These are phyloP conservation scores for Talaromyces funiculosus DNA, from an alignment of 2,329 filamentous ascomycete genomes.

Conservation along the genomic window DNA sequence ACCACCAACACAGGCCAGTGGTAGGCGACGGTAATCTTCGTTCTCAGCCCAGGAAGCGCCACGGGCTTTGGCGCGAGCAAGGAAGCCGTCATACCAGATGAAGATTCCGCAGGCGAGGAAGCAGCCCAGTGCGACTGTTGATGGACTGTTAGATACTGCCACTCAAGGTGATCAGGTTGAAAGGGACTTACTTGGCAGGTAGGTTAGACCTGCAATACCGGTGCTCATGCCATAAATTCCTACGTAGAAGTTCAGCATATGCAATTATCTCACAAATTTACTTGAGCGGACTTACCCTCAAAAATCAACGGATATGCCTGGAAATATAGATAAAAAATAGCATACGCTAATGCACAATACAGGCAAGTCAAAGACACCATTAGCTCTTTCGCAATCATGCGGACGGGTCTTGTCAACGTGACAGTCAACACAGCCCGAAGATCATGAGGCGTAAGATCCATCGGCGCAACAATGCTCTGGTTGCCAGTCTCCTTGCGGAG, in stretches of 20 bases:
- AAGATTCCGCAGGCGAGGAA: slow-evolving; percentile 58
- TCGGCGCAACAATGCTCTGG: slow-evolving; percentile 51
- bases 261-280: slow-evolving; percentile 28
- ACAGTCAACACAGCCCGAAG: slow-evolving; percentile 46
- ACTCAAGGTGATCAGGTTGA: not conserved
- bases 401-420: slow-evolving; percentile 63
- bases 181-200: slow-evolving; percentile 27
- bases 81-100: slow-evolving; percentile 58
- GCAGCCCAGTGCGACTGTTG: slow-evolving; percentile 54
- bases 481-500: slow-evolving; percentile 55
- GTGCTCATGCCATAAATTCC: slow-evolving; percentile 33
- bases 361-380: slow-evolving; percentile 65
- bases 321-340: slow-evolving; percentile 67
- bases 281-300: slow-evolving; percentile 26
- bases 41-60: slow-evolving; percentile 53
- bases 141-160: not conserved
- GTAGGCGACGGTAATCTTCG: slow-evolving; percentile 58
- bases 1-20: slow-evolving; percentile 63
- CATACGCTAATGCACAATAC: slow-evolving; percentile 67
- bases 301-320: slow-evolving; percentile 70
- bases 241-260: slow-evolving; percentile 29
- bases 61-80: slow-evolving; percentile 48
- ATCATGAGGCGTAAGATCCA: slow-evolving; percentile 57
- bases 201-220: slow-evolving; percentile 30
- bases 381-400: slow-evolving; percentile 66